phyloP scores from a whole-genome alignment of 78 protist genomes.

The Dictyostelium discoideum region DNA sequence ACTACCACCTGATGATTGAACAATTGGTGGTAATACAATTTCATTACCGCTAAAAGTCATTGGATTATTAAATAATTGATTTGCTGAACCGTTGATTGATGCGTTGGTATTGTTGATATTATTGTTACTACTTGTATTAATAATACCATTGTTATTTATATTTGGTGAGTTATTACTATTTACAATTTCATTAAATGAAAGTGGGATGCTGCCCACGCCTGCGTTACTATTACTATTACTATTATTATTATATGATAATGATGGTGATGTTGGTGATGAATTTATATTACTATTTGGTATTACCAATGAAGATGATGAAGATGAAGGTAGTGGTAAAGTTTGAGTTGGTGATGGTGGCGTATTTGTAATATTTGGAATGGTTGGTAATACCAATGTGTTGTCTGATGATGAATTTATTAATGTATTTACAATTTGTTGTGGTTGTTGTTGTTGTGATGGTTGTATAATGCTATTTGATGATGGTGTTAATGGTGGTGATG shows the following conservation, averaged over 20 bases:
- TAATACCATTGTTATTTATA: background rate
- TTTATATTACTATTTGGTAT: background rate
- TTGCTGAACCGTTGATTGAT: background rate
- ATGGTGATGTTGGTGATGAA: background rate
- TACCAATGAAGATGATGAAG: background rate
- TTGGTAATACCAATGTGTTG: constrained; percentile 1
- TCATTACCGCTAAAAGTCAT: background rate
- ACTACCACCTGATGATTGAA: background rate
- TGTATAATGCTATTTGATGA: background rate
- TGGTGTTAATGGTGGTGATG: background rate
- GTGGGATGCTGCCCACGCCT: background rate
- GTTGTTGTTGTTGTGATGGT: background rate
- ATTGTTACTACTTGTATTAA: background rate
- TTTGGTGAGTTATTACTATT: background rate
- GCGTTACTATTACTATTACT: background rate
- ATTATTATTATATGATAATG: background rate
- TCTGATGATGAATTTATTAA: background rate
- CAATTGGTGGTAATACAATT: background rate
- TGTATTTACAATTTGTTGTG: background rate
- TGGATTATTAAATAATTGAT: background rate
- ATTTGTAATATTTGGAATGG: background rate
- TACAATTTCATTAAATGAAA: background rate
- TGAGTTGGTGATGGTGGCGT: background rate
- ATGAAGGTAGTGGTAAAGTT: background rate
- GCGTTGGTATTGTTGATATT: background rate